Conservation (phyloP, 306 rosid species). For the Gillenia trifoliata region DNA sequence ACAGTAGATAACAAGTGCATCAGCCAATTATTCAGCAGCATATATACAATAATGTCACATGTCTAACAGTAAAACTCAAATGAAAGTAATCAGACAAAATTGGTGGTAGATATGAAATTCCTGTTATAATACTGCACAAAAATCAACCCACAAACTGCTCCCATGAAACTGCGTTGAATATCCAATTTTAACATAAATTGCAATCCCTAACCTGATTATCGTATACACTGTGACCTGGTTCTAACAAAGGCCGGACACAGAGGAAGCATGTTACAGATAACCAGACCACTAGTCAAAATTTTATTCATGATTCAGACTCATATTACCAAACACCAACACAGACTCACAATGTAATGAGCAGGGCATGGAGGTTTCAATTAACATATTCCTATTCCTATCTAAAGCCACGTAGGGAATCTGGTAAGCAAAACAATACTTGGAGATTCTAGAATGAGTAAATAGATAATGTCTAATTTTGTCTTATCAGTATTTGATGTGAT, state of each 20-base stretch:
- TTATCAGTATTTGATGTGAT: not conserved
- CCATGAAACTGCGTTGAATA: not conserved
- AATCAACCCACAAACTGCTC: not conserved
- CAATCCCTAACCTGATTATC: not conserved
- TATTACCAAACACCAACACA: not conserved
- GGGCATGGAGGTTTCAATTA: not conserved
- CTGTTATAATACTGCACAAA: not conserved
- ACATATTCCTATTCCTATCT: not conserved
- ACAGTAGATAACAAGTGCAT: slow-evolving; percentile 19
- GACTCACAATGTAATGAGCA: not conserved
- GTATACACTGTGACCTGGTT: not conserved
- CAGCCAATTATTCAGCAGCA: slow-evolving; percentile 11
- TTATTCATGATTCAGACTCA: not conserved
- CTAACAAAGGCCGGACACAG: not conserved
- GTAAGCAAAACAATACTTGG: not conserved
- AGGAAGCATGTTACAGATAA: not conserved
- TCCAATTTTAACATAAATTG: not conserved
- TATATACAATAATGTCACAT: not conserved
- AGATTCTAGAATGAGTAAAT: not conserved
- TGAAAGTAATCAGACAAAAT: slow-evolving; percentile 7
- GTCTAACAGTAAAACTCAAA: not conserved
- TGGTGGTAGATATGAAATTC: slow-evolving; percentile 11
- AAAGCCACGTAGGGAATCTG: not conserved
- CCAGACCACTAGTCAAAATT: not conserved
- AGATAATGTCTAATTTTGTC: not conserved